A percentile compares a stretch with the other conserved stretches of the same genome.
These are phyloP conservation scores for Aureobasidium sp. DNA, from an alignment of 2,329 filamentous ascomycete species.

Conservation along the genomic window DNA sequence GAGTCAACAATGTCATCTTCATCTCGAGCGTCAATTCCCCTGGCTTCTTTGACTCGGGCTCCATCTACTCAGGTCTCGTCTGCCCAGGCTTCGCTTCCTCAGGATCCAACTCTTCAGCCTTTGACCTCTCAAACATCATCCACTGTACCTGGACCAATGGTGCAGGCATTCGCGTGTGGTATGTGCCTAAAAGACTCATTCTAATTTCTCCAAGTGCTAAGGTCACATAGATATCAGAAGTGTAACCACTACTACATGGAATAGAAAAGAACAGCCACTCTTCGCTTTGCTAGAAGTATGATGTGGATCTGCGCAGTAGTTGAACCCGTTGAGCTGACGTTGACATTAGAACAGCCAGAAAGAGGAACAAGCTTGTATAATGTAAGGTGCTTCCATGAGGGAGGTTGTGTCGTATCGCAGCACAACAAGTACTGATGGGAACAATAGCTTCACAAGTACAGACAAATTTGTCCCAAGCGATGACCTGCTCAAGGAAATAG, in stretches of 20 bases:
- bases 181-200: too few species aligned
- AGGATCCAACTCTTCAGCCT: neutral
- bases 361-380: neutral
- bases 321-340: neutral
- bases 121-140: neutral
- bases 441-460: neutral
- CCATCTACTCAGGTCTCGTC: neutral
- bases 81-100: too few species aligned
- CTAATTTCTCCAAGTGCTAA: too few species aligned
- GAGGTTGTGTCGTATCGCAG: too few species aligned
- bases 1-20: too few species aligned
- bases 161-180: neutral
- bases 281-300: neutral
- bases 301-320: neutral
- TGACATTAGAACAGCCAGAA: too few species aligned
- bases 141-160: neutral
- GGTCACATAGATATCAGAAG: too few species aligned
- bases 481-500: too few species aligned
- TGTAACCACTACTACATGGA: neutral
- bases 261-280: neutral
- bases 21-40: neutral
- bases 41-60: neutral
- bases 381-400: neutral
- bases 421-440: neutral
- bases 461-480: neutral